Conservation (phyloP, 148 eudicot genomes). For the Rhododendron kiyosumense region DNA sequence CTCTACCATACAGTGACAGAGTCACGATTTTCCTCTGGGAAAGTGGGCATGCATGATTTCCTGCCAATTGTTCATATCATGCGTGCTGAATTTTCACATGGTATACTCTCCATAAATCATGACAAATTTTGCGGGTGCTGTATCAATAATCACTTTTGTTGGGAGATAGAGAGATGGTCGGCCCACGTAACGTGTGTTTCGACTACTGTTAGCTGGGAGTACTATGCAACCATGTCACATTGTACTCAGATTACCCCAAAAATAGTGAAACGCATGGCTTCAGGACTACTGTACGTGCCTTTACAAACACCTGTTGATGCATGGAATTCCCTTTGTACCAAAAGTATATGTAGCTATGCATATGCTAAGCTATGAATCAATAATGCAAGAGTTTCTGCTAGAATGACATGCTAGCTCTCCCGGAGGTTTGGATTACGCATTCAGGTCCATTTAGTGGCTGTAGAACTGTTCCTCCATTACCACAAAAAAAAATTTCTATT, state of each 20-base stretch:
- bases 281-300: neutral
- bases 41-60: neutral
- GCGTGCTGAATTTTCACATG: neutral
- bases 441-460: no score
- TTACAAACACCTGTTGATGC: neutral
- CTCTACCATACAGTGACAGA: neutral
- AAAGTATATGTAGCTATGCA: neutral
- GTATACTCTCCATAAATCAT: no score
- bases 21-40: neutral
- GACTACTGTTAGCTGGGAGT: neutral
- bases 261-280: neutral
- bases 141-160: neutral
- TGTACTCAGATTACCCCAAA: neutral
- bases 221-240: neutral
- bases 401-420: no score
- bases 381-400: neutral
- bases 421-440: no score
- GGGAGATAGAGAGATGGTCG: neutral
- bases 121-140: neutral
- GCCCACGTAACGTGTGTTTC: neutral
- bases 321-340: neutral
- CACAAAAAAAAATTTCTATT: neutral
- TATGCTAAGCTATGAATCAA: neutral
- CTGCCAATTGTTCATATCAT: neutral
- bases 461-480: no score